phyloP scores from a whole-genome alignment of 1,284 basidiomycete genomes.

The Schizophyllum commune region DNA sequence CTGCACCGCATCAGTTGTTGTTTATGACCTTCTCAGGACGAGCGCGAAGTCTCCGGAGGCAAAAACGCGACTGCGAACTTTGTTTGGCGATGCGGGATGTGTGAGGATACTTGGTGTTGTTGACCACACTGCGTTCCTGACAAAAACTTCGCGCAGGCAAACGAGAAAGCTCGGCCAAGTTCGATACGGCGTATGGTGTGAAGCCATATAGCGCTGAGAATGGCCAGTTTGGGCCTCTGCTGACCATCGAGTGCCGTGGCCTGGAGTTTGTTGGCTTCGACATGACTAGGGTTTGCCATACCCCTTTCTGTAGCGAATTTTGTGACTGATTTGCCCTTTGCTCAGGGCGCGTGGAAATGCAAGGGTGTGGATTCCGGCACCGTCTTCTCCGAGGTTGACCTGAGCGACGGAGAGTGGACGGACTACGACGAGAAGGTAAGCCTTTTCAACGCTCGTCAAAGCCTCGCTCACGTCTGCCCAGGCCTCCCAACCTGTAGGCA shows the following conservation, averaged over 20 bases:
- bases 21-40: conserved; percentile 38
- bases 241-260: conserved; percentile 70
- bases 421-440: conserved; percentile 78
- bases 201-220: conserved; percentile 55
- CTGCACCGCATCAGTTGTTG: conserved; percentile 4
- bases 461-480: conserved; percentile 19
- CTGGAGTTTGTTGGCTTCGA: conserved; percentile 71
- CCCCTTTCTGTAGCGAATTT: too few relatives aligned
- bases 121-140: neutral
- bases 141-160: conserved; percentile 47
- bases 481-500: conserved; percentile 55
- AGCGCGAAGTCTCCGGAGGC: conserved; percentile 51
- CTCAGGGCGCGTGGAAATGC: conserved; percentile 69
- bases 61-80: conserved; percentile 67
- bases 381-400: conserved; percentile 53
- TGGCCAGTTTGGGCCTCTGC: conserved; percentile 50
- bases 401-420: conserved; percentile 63
- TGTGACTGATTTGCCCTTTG: neutral
- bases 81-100: conserved; percentile 70
- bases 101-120: conserved; percentile 26
- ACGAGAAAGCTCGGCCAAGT: conserved; percentile 73
- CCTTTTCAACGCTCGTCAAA: neutral
- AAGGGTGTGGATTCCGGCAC: conserved; percentile 43
- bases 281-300: conserved; percentile 38
- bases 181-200: conserved; percentile 45